Evolutionary conservation across 352 stramenopile genomes (phyloP).

Genomic region (Pythium brachiatum): DNA sequence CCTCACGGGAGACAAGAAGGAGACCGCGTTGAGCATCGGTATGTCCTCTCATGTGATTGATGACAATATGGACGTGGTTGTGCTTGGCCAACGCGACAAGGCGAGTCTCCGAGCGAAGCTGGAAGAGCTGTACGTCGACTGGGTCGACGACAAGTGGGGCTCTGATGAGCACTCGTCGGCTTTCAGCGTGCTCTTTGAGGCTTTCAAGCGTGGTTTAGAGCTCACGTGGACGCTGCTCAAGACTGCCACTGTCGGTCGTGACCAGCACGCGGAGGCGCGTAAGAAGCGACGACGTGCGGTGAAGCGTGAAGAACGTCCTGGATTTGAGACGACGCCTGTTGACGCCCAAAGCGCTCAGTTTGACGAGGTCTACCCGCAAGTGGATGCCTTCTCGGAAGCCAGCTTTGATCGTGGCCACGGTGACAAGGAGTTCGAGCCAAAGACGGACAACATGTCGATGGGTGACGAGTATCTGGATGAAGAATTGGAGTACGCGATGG

Average conservation of each 20-base stretch:
- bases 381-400: conserved; percentile 51
- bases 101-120: conserved; percentile 66
- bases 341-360: conserved; percentile 42
- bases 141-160: conserved; percentile 87
- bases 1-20: conserved; percentile 91
- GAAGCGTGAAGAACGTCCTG: conserved; percentile 45
- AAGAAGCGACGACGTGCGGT: conserved; percentile 64
- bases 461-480: conserved; percentile 62
- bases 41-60: conserved; percentile 90
- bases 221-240: conserved; percentile 72
- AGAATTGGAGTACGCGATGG: conserved; percentile 86
- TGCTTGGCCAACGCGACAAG: conserved; percentile 81
- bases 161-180: conserved; percentile 80
- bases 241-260: conserved; percentile 61
- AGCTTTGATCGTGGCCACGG: conserved; percentile 58
- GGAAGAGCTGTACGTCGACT: conserved; percentile 83
- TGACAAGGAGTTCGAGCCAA: conserved; percentile 72
- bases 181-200: conserved; percentile 72
- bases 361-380: conserved; percentile 70
- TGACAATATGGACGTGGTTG: conserved; percentile 89
- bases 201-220: conserved; percentile 63
- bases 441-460: conserved; percentile 26
- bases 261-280: conserved; percentile 63
- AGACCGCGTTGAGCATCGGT: conserved; percentile 84
- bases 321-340: conserved; percentile 29